Base-by-base conservation (phyloP, 768 basidiomycete genomes). In the Calocybe cyanea region DNA sequence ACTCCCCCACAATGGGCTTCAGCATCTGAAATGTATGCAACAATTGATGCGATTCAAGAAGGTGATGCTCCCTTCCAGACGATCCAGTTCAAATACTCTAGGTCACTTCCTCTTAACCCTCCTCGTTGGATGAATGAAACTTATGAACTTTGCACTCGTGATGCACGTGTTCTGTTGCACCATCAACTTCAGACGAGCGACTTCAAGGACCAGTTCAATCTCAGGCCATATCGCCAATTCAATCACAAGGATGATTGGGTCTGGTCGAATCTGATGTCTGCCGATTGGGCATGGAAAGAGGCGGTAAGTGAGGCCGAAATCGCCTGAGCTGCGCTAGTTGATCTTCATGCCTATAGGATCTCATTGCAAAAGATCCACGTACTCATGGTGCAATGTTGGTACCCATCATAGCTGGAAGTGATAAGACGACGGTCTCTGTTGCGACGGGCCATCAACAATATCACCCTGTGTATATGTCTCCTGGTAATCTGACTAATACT, bases 381-480 rank as follows among this genome's bases (percentile, higher is more conserved):
- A 63, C 51, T 7, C 57, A 60, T 37, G 70, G 69, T 5, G 48
- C 62, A 1, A 61, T 66, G 52, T 49, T 66, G 19, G 51, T 63
- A 2, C 57, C 63, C 0, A 48, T 71, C 17, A 45, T 72, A 14
- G 47, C 51, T 1, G 69, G 70, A 1, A 69, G 65, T 42, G 66
- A 75, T 45, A 73, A 73, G 45, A 73, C 70, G 0, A 71, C 68
- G 0, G 68, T 71, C 0, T 73, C 66, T 0, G 65, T 67, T 13
- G 63, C 62, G 0, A 72, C 71, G 0, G 66, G 69, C 1, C 63
- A 71, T 33, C 31, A 32, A n/a, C 9, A 32, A n/a, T 32, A 32
- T 32, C 34, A n/a, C n/a, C n/a, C n/a, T n/a, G n/a, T n/a, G n/a
- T n/a, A n/a, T n/a, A n/a, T n/a, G n/a, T n/a, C n/a, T 0, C 55